Evolutionary conservation across 1,284 basidiomycete species (phyloP).

Genomic region (Ceratobasidium sp.): DNA sequence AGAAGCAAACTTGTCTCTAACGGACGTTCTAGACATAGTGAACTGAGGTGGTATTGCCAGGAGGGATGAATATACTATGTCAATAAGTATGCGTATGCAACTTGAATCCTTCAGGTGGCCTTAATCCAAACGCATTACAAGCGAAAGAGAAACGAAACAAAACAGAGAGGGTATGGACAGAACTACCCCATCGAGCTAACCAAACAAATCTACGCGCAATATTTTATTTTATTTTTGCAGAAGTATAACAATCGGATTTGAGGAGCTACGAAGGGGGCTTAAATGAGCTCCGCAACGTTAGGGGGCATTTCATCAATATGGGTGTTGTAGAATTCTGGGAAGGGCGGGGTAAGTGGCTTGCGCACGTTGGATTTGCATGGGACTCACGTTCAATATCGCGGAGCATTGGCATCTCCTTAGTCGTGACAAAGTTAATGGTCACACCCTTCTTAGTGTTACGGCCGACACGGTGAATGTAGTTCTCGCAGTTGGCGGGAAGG

Average conservation of each 20-base stretch:
- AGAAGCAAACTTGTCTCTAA: too few species aligned
- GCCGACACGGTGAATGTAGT: constrained; percentile 98
- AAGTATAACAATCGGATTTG: constrained; percentile 27
- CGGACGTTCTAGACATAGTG: too few species aligned
- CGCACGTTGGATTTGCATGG: constrained; percentile 18
- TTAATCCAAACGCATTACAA: constrained; percentile 4
- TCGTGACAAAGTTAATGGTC: constrained; percentile 92
- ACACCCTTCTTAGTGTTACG: constrained; percentile 97
- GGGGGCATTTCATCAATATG: constrained; percentile 99
- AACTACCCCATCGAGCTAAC: constrained; percentile 29
- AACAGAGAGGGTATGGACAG: constrained; percentile 11
- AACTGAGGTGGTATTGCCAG: too few species aligned
- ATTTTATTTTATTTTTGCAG: constrained; percentile 7
- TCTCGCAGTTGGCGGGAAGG: constrained; percentile 79
- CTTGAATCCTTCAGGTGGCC: too few species aligned
- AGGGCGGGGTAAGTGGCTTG: constrained; percentile 42
- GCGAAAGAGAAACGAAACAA: constrained; percentile 12
- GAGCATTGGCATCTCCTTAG: constrained; percentile 94
- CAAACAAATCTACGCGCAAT: constrained; percentile 42
- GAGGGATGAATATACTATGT: too few species aligned
- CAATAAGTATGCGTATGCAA: too few species aligned
- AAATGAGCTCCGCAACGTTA: constrained; percentile 77
- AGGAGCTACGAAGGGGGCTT: constrained; percentile 14
- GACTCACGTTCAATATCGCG: constrained; percentile 94
- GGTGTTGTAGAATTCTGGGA: constrained; percentile 88